Percentiles rank a stretch among this genome's conserved stretches.
Conservation (phyloP, 306 rosid species). For the Oxytropis ochrocephala region DNA sequence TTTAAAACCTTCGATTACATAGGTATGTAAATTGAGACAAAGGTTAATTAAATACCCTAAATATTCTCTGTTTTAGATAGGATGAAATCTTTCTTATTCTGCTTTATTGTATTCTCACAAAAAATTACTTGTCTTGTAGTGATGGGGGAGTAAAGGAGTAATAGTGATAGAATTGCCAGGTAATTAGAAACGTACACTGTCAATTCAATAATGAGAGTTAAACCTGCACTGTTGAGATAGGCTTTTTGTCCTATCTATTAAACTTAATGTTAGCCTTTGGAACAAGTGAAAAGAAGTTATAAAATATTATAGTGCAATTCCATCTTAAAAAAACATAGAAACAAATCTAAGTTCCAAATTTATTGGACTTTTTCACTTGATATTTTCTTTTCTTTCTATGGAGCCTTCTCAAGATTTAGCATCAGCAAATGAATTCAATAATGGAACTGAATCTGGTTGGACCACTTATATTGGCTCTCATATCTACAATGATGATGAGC, state of each 20-base stretch:
- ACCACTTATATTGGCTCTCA: slow-evolving; percentile 59
- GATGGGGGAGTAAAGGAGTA: slow-evolving; percentile 17
- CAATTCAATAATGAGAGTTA: slow-evolving; percentile 50
- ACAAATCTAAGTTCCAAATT: neutral
- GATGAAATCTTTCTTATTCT: slow-evolving; percentile 1
- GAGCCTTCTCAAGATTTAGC: slow-evolving; percentile 42
- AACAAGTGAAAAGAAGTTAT: slow-evolving; percentile 6
- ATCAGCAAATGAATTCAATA: slow-evolving; percentile 29
- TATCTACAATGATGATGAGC: slow-evolving; percentile 1
- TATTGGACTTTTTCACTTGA: neutral
- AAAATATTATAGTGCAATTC: slow-evolving; percentile 1
- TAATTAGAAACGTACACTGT: slow-evolving; percentile 30
- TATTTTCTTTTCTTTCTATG: slow-evolving; percentile 29
- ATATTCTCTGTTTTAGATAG: neutral
- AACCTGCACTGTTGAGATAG: slow-evolving; percentile 40
- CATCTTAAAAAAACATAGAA: neutral
- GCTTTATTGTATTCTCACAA: neutral
- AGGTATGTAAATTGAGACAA: slow-evolving; percentile 10
- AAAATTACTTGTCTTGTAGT: slow-evolving; percentile 31
- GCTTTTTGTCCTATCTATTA: slow-evolving; percentile 35
- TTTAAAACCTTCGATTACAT: accelerated
- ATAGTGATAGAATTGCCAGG: slow-evolving; percentile 50
- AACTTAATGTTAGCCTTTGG: slow-evolving; percentile 14
- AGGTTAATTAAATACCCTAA: neutral
- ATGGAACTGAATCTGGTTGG: slow-evolving; percentile 66